phyloP scores from a whole-genome alignment of 371 early-diverging fungal species.

The Basidiobolus meristosporus region DNA sequence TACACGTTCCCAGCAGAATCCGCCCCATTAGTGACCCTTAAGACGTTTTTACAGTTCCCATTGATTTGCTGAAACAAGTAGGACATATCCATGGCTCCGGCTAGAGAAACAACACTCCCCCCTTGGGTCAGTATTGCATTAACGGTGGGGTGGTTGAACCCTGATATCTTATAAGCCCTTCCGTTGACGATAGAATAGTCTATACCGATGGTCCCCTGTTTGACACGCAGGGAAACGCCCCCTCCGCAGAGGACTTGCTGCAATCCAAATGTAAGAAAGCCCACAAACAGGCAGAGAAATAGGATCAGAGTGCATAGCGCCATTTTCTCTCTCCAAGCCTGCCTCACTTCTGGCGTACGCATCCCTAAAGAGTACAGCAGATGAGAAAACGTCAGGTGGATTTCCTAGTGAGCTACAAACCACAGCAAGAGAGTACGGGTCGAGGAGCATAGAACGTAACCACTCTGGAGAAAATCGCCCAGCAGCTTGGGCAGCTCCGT shows the following conservation, averaged over 20 bases:
- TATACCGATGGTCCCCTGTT: neutral
- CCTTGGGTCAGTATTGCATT: slow-evolving; percentile 4
- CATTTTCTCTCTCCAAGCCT: slow-evolving; percentile 75
- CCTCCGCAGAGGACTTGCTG: slow-evolving; percentile 26
- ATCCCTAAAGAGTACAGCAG: slow-evolving; percentile 6
- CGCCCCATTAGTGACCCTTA: slow-evolving; percentile 5
- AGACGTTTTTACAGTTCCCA: slow-evolving; percentile 25
- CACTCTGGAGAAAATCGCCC: neutral
- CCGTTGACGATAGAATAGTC: neutral
- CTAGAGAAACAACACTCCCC: slow-evolving; percentile 5
- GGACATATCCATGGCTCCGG: slow-evolving; percentile 53
- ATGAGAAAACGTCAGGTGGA: too few species aligned
- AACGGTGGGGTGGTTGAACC: slow-evolving; percentile 15
- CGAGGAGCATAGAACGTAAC: slow-evolving; percentile 3
- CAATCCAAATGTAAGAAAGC: slow-evolving; percentile 55
- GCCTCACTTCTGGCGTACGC: slow-evolving; percentile 24
- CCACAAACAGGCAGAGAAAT: slow-evolving; percentile 41
- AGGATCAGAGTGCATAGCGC: slow-evolving; percentile 52
- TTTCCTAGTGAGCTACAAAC: neutral
- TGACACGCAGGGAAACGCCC: slow-evolving; percentile 6
- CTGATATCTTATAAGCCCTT: slow-evolving; percentile 1
- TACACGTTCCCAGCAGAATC: slow-evolving; percentile 21
- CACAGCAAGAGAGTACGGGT: neutral
- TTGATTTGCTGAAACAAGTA: slow-evolving; percentile 60
- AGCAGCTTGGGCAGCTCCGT: neutral